phyloP scores from a whole-genome alignment of 2,329 filamentous ascomycete species.

The Cladosporium sp. region DNA sequence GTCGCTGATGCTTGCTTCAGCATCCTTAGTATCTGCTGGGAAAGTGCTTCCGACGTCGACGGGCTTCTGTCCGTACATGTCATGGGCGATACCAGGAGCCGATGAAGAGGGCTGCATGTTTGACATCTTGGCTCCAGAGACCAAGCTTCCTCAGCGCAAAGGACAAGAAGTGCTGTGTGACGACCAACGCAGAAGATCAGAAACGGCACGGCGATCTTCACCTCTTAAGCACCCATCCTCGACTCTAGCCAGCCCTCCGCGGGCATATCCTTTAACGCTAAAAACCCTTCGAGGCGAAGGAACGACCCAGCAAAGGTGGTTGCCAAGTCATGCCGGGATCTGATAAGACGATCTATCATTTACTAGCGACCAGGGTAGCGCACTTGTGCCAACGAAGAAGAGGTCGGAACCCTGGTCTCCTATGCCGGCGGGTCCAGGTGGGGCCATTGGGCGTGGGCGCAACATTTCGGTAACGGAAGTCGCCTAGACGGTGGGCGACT shows the following conservation, averaged over 20 bases:
- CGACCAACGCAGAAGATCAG: slow-evolving; percentile 2
- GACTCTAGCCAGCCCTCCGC: not conserved
- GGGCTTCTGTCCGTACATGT: not conserved
- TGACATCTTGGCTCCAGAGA: slow-evolving; percentile 9
- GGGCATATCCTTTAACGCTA: not conserved
- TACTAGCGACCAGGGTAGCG: not conserved
- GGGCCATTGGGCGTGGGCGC: not conserved
- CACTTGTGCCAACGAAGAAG: not conserved
- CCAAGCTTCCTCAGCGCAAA: not conserved
- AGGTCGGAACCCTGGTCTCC: not conserved
- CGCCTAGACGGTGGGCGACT: not conserved
- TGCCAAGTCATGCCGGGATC: slow-evolving; percentile 10
- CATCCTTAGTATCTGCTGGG: not conserved
- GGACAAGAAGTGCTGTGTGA: slow-evolving; percentile 1
- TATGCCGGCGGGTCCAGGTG: slow-evolving; percentile 9
- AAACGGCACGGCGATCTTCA: slow-evolving; percentile 7
- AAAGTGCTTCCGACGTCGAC: not conserved
- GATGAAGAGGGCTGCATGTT: not conserved
- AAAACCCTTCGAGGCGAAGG: slow-evolving; percentile 4
- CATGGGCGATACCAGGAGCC: not conserved
- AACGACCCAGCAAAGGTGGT: not conserved
- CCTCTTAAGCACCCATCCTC: slow-evolving; percentile 3
- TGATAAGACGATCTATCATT: slow-evolving; percentile 10
- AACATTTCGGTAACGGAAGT: not conserved
- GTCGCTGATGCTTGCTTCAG: not conserved